These are phyloP conservation scores for Biscutella laevigata DNA, from an alignment of 441 rosid genomes.

Conservation along the genomic window DNA sequence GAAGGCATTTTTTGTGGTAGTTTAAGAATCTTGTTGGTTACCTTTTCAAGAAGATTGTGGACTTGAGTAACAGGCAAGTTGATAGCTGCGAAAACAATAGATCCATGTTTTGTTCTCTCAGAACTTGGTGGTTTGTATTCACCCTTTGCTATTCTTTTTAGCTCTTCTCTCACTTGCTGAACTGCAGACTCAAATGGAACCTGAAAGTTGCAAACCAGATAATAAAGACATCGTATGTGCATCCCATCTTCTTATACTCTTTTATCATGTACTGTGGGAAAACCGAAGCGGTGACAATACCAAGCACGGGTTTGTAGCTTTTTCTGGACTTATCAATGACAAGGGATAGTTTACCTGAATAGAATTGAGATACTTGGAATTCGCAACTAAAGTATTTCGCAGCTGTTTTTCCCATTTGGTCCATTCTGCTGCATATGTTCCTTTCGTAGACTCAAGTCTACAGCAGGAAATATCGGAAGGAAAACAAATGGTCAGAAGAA, in stretches of 20 bases:
- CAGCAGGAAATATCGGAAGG: background rate
- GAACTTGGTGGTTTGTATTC: constrained; percentile 54
- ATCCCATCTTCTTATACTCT: background rate
- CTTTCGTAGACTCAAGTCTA: constrained; percentile 78
- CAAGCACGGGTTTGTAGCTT: background rate
- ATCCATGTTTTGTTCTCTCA: constrained; percentile 60
- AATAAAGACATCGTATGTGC: constrained; percentile 7
- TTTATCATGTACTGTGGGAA: background rate
- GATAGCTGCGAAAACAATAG: constrained; percentile 75
- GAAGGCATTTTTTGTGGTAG: background rate
- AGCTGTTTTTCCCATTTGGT: constrained; percentile 71
- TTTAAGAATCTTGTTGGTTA: constrained; percentile 25
- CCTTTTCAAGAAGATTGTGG: constrained; percentile 48
- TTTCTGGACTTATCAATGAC: background rate
- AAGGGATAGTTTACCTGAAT: constrained; percentile 45
- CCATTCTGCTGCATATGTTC: constrained; percentile 72
- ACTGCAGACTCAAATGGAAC: constrained; percentile 73
- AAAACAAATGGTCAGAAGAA: constrained; percentile 17
- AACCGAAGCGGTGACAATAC: background rate
- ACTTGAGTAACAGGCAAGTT: constrained; percentile 51
- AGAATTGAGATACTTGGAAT: constrained; percentile 57
- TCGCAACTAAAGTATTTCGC: constrained; percentile 37
- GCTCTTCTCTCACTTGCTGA: constrained; percentile 63
- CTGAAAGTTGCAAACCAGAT: constrained; percentile 29
- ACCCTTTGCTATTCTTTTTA: constrained; percentile 53